phyloP scores from a whole-genome alignment of 2,329 filamentous ascomycete species.

The Fusarium tanahbumbuense region DNA sequence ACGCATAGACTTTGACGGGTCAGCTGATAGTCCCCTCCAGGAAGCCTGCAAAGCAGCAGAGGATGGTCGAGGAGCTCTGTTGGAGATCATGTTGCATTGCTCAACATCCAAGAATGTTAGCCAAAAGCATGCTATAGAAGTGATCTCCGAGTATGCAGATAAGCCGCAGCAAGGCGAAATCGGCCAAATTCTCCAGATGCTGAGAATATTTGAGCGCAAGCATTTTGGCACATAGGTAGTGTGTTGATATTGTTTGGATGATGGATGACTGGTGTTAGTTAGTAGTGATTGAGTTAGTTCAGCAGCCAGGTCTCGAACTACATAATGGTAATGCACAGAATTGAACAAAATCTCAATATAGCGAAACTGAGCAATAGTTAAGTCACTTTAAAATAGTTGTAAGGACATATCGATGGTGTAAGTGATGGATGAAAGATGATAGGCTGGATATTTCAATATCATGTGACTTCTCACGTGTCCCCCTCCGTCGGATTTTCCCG shows the following conservation, averaged over 20 bases:
- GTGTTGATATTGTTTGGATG: not conserved
- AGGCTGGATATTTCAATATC: slow-evolving; percentile 14
- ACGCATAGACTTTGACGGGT: slow-evolving; percentile 1
- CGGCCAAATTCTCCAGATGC: not conserved
- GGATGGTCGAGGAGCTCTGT: not conserved
- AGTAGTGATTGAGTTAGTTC: not conserved
- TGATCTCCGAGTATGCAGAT: not conserved
- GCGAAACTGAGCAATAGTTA: not conserved
- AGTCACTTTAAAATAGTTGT: no score
- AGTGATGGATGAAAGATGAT: not conserved
- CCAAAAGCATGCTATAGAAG: not conserved
- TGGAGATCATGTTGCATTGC: slow-evolving; percentile 4
- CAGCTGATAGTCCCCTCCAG: slow-evolving; percentile 2
- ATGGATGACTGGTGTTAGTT: not conserved
- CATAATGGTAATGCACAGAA: no score
- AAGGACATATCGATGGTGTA: not conserved
- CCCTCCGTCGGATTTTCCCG: slow-evolving; percentile 54
- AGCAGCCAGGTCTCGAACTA: not conserved
- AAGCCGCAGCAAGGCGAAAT: not conserved
- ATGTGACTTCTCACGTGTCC: slow-evolving; percentile 51
- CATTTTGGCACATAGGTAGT: not conserved
- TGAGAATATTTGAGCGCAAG: not conserved
- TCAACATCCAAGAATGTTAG: slow-evolving; percentile 8
- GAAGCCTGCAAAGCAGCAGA: slow-evolving; percentile 8
- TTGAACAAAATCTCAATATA: not conserved